Conservation (phyloP, 1,284 basidiomycete species). For the Macrocystidia cucumis region DNA sequence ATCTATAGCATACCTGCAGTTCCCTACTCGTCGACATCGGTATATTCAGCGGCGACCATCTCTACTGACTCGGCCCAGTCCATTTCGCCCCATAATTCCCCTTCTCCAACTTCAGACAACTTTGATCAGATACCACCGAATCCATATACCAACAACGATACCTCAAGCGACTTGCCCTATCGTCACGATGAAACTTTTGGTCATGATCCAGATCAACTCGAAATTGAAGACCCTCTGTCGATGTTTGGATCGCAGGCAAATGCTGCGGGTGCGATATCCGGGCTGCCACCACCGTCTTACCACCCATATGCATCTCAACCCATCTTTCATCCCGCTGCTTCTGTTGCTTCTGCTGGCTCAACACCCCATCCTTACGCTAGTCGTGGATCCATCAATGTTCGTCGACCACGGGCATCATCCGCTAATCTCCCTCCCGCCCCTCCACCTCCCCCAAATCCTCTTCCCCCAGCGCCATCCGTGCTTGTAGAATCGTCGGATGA, state of each 20-base stretch:
- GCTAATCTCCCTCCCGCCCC: conserved; percentile 50
- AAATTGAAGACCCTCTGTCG: no score
- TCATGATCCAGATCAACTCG: conserved; percentile 21
- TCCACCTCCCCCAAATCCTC: conserved; percentile 54
- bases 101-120: conserved; percentile 47
- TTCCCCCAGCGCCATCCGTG: conserved; percentile 51
- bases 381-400: conserved; percentile 21
- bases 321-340: no score
- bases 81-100: conserved; percentile 34
- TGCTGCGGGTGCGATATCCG: conserved; percentile 37
- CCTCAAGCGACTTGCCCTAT: conserved; percentile 27
- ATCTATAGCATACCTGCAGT: conserved; percentile 77
- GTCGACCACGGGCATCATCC: conserved; percentile 47
- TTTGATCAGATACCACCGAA: conserved; percentile 33
- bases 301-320: conserved; percentile 42
- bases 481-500: conserved; percentile 22
- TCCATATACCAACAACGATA: conserved; percentile 23
- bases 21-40: conserved; percentile 50
- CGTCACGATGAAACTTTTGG: conserved; percentile 21
- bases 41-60: conserved; percentile 40
- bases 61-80: conserved; percentile 44
- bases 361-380: conserved; percentile 35
- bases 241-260: no score
- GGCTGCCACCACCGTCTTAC: conserved; percentile 21
- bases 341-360: no score